Evolutionary conservation across 2,329 filamentous ascomycete genomes (phyloP), one percentile per base, ranked within the genome.

Genomic region (Arachnopeziza araneosa): DNA sequence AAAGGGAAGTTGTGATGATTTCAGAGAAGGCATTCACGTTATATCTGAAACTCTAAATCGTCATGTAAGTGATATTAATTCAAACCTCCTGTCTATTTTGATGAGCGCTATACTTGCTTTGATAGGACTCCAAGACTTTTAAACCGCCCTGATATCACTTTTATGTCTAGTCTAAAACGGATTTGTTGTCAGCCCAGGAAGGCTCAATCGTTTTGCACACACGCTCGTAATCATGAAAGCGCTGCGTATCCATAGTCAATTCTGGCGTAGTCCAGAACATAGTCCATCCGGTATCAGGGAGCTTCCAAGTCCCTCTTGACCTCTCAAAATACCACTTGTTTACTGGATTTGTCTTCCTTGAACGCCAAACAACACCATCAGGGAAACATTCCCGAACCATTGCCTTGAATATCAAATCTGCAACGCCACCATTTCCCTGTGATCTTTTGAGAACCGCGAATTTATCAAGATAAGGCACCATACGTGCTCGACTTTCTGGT

Each of bases 281-380:
- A 2, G 92, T 91, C 95, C 95, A 99, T 67, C 93, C 88, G 52
- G 84, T 90, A n/a, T 83, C 85, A 0, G 83, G 80, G 48, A 99
- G 76, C 76, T 96, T 95, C 81, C 87, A 89, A 1, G 87, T 93
- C 0, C 95, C 95, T 54, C 83, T 78, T 1, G 90, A 91, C 54
- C 95, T 82, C 75, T 99, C 95, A 75, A 98, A 97, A 74, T 99
- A 99, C 95, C 95, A 99, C 73, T 97, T 97, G 72, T 99, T 99
- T 4, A 99, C 95, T 0, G 93, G 93, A 71, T 99, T 98, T 71
- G 93, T 85, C 70, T 88, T 89, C 56, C 95, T 81, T 72, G 90
- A 96, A 24, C 70, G 82, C 95, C 95, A 99, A 70, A 93, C 96
- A 1, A 98, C 90, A 0, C 95, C 95, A 1, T 84, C 76, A 0